Evolutionary conservation across 2,329 filamentous ascomycete genomes (phyloP).

Genomic region (Talaromyces sp.): DNA sequence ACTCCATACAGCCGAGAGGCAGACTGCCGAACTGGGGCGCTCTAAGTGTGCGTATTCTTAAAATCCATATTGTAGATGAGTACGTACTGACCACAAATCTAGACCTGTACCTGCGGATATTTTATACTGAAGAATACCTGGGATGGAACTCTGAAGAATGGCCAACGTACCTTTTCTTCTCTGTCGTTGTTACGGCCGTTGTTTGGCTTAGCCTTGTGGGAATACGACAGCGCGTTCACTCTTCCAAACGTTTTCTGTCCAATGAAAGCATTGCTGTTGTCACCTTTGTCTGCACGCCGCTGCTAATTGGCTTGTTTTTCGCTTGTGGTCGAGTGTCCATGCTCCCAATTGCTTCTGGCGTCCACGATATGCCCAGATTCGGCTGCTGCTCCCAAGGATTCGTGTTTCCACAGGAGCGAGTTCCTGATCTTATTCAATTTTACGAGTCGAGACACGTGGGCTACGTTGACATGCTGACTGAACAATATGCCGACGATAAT

Average conservation of each 20-base stretch:
- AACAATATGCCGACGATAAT: conserved; percentile 37
- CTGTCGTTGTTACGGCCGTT: conserved; percentile 12
- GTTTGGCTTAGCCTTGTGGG: conserved; percentile 10
- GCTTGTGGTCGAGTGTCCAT: conserved; percentile 33
- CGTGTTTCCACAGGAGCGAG: conserved; percentile 34
- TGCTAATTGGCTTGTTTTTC: conserved; percentile 34
- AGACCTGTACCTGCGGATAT: conserved; percentile 42
- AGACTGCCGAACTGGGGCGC: conserved; percentile 20
- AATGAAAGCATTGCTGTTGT: conserved; percentile 20
- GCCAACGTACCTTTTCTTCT: conserved; percentile 31
- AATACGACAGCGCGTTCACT: conserved; percentile 8
- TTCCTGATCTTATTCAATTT: conserved; percentile 22
- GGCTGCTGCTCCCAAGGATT: conserved; percentile 43
- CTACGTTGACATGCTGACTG: conserved; percentile 36
- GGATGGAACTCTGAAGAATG: conserved; percentile 43
- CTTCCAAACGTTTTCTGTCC: conserved; percentile 13
- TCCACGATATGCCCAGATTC: conserved; percentile 36
- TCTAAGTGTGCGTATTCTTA: conserved; percentile 16
- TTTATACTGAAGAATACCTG: conserved; percentile 42
- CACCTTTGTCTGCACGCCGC: conserved; percentile 22
- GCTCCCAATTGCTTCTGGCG: conserved; percentile 28
- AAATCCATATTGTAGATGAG: background rate
- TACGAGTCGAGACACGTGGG: conserved; percentile 24
- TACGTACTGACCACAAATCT: background rate
- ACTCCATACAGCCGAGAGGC: conserved; percentile 19